Conservation (phyloP, 176 grass and related monocot species). For the Triticum aestivum region IWGSC_CS_RefSeq_v2.1 NC_057801.1:172005656-172006155, state of each 20-base stretch:
- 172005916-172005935: slow-evolving; percentile 2
- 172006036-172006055: slow-evolving; percentile 31
- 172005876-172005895: neutral
- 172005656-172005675: too few species aligned
- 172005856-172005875: neutral
- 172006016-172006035: neutral
- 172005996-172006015: slow-evolving; percentile 41
- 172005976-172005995: slow-evolving; percentile 10
- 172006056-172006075: too few species aligned
- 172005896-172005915: neutral
- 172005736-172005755: too few species aligned
- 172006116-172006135: neutral
- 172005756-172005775: too few species aligned
- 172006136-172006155: neutral
- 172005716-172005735: too few species aligned
- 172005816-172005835: too few species aligned
- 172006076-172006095: neutral
- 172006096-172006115: neutral
- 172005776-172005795: too few species aligned
- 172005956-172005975: neutral
- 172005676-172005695: too few species aligned
- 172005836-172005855: neutral
- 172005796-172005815: too few species aligned
- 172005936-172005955: slow-evolving; percentile 23
- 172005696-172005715: too few species aligned